phyloP scores from a whole-genome alignment of 139 green algal genomes.

The Ettlia oleoabundans region DNA sequence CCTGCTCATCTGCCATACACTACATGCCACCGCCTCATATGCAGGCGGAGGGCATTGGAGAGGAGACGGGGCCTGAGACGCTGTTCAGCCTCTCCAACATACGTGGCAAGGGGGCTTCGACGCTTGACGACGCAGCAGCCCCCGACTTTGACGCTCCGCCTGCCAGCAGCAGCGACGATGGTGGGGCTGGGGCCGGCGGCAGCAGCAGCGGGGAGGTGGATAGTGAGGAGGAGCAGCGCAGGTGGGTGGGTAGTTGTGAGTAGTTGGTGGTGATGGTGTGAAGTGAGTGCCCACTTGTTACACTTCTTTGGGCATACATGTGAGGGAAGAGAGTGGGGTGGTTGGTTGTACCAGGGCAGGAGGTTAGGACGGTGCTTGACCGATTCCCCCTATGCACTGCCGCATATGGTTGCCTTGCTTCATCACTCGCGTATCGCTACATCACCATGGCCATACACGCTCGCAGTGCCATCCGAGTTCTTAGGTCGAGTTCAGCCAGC shows the following conservation, averaged over 20 bases:
- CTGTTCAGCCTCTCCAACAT: slow-evolving; percentile 57
- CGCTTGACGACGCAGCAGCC: slow-evolving; percentile 25
- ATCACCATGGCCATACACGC: no score
- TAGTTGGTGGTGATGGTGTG: neutral
- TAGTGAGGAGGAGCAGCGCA: slow-evolving; percentile 58
- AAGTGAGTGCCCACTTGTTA: no score
- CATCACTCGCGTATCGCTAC: no score
- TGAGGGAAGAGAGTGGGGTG: no score
- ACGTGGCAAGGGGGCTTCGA: neutral
- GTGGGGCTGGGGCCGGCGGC: slow-evolving; percentile 29
- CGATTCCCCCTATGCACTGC: no score
- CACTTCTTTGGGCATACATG: neutral
- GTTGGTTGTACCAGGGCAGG: no score
- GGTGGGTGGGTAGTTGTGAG: neutral
- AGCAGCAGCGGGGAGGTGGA: slow-evolving; percentile 48
- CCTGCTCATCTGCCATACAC: no score
- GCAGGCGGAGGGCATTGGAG: slow-evolving; percentile 60
- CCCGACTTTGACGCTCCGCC: slow-evolving; percentile 25
- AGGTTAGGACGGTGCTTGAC: no score
- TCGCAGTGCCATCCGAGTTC: no score
- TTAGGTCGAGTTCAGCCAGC: no score
- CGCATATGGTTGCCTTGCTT: no score
- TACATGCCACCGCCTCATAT: no score
- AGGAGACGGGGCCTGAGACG: slow-evolving; percentile 41
- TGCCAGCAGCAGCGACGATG: slow-evolving; percentile 26